Evolutionary conservation across 306 rosid species (phyloP).

Genomic region (Arachis stenosperma): DNA sequence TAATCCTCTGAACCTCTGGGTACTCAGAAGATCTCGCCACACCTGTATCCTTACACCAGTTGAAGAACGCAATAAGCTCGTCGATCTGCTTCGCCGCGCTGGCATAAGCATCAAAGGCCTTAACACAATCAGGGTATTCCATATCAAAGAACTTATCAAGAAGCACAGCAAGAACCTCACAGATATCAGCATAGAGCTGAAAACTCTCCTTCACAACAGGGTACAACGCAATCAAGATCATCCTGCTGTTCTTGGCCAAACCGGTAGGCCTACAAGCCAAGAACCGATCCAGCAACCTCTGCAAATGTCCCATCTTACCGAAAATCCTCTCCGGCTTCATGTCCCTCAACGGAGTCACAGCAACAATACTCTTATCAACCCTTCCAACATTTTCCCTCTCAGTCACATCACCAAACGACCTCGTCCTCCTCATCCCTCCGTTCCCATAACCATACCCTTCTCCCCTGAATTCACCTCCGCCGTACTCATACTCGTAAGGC

Average conservation of each 20-base stretch:
- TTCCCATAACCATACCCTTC: constrained; percentile 45
- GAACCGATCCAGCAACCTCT: constrained; percentile 86
- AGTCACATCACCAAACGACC: constrained; percentile 86
- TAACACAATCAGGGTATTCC: constrained; percentile 90
- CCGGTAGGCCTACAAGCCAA: constrained; percentile 93
- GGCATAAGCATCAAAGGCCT: constrained; percentile 91
- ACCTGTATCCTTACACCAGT: constrained; percentile 89
- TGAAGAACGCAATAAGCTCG: constrained; percentile 68
- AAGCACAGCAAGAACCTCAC: constrained; percentile 88
- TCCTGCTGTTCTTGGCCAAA: constrained; percentile 78
- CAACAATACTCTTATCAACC: constrained; percentile 58
- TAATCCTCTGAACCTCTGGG: constrained; percentile 90
- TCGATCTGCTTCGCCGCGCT: constrained; percentile 96
- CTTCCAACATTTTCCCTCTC: constrained; percentile 51
- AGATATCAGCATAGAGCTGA: constrained; percentile 87
- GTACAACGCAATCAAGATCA: constrained; percentile 83
- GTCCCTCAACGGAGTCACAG: constrained; percentile 85
- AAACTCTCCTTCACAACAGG: constrained; percentile 88
- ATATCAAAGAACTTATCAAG: constrained; percentile 93
- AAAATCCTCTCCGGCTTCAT: constrained; percentile 87
- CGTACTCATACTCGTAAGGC: constrained; percentile 64
- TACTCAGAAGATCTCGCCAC: constrained; percentile 90
- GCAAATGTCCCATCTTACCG: constrained; percentile 88
- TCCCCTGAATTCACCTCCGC: constrained; percentile 52
- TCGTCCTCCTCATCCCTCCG: constrained; percentile 72